phyloP scores from a whole-genome alignment of 768 basidiomycete genomes.

The Lentinula detonsa region DNA sequence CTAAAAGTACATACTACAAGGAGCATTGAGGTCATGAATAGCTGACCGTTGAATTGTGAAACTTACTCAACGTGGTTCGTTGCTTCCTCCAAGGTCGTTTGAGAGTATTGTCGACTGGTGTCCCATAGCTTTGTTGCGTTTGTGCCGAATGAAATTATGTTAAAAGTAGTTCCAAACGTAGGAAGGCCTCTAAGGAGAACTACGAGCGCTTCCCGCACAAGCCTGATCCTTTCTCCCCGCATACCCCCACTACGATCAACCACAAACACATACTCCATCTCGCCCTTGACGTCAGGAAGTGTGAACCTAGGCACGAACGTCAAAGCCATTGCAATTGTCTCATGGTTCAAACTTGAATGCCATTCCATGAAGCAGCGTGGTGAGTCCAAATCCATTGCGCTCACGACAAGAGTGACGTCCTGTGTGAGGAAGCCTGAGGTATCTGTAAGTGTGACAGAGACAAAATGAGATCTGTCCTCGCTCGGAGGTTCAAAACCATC shows the following conservation, averaged over 20 bases:
- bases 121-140: slow-evolving; percentile 25
- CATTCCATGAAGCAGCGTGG: slow-evolving; percentile 54
- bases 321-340: slow-evolving; percentile 44
- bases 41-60: not conserved
- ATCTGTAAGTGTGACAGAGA: not conserved
- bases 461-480: not conserved
- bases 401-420: slow-evolving; percentile 47
- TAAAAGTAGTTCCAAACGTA: slow-evolving; percentile 36
- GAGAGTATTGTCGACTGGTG: not conserved
- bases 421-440: slow-evolving; percentile 27
- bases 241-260: slow-evolving; percentile 57
- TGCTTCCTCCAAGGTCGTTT: not conserved
- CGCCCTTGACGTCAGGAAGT: slow-evolving; percentile 28
- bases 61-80: slow-evolving; percentile 1
- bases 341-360: slow-evolving; percentile 15
- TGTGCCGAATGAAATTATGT: slow-evolving; percentile 48
- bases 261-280: slow-evolving; percentile 55
- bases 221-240: slow-evolving; percentile 31
- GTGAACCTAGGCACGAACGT: slow-evolving; percentile 47
- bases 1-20: not conserved
- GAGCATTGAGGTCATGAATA: not conserved
- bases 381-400: slow-evolving; percentile 40
- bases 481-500: not conserved
- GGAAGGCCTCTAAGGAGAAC: slow-evolving; percentile 39
- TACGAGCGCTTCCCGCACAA: slow-evolving; percentile 38